Evolutionary conservation across 2,329 filamentous ascomycete species (phyloP).

Genomic region (Teratosphaeria nubilosa): DNA sequence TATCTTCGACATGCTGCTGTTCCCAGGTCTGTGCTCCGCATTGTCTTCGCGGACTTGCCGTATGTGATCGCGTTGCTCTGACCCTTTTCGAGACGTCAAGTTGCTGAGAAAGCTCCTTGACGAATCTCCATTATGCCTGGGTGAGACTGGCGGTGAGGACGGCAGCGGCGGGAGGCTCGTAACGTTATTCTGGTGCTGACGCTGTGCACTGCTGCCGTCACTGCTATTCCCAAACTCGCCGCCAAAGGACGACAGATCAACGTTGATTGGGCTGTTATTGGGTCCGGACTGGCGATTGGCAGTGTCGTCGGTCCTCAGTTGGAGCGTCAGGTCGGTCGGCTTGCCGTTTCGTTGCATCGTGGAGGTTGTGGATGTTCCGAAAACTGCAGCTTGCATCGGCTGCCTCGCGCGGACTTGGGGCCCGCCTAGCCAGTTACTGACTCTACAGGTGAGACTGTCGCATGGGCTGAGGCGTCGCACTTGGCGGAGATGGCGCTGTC

Average conservation of each 20-base stretch:
- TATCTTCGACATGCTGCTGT: conserved; percentile 26
- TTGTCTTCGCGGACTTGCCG: conserved; percentile 18
- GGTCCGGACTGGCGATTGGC: conserved; percentile 8
- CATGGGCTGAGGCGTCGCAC: conserved; percentile 8
- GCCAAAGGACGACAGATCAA: conserved; percentile 28
- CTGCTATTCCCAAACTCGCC: conserved; percentile 16
- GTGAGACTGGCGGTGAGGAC: conserved; percentile 20
- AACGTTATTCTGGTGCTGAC: conserved; percentile 5
- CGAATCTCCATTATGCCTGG: conserved; percentile 13
- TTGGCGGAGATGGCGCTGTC: conserved; percentile 8
- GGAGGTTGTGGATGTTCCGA: background rate
- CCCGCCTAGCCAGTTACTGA: conserved; percentile 9
- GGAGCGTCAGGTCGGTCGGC: conserved; percentile 22
- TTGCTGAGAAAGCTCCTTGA: conserved; percentile 19
- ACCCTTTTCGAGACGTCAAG: conserved; percentile 15
- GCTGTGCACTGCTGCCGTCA: background rate
- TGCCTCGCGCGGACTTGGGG: conserved; percentile 11
- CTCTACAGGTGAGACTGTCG: conserved; percentile 11
- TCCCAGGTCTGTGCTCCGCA: conserved; percentile 20
- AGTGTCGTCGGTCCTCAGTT: conserved; percentile 10
- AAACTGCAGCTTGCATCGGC: conserved; percentile 10
- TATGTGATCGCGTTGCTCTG: conserved; percentile 7
- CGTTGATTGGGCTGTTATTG: conserved; percentile 25
- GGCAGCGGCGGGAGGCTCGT: conserved; percentile 15
- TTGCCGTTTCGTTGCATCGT: conserved; percentile 23